Evolutionary conservation across 1,284 basidiomycete species (phyloP).

Genomic region (Taiwanofungus camphoratus): DNA sequence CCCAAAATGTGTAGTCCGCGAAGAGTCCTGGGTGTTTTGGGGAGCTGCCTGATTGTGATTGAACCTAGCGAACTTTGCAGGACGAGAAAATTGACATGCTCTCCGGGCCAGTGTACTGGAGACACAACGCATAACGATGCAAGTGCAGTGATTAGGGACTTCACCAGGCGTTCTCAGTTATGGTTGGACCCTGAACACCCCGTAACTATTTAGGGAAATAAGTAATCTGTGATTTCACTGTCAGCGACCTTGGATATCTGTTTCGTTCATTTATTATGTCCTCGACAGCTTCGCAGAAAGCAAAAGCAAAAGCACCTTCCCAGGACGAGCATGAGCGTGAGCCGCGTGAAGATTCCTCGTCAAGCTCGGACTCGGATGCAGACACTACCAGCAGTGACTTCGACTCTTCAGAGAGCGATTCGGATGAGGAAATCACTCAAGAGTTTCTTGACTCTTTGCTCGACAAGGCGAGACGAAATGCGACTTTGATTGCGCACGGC

Average conservation of each 20-base stretch:
- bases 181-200: conserved; percentile 18
- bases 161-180: conserved; percentile 2
- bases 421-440: conserved; percentile 42
- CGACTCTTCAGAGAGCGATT: conserved; percentile 24
- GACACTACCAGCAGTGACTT: conserved; percentile 28
- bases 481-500: conserved; percentile 21
- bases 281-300: conserved; percentile 31
- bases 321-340: conserved; percentile 3
- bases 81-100: conserved; percentile 3
- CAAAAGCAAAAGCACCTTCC: conserved; percentile 36
- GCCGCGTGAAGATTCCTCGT: neutral
- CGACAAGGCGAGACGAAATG: conserved; percentile 52
- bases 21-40: neutral
- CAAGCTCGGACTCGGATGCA: conserved; percentile 29
- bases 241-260: too few relatives aligned
- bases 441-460: conserved; percentile 64
- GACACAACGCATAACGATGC: conserved; percentile 6
- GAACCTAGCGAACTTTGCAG: neutral
- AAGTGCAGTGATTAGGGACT: conserved; percentile 4
- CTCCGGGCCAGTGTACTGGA: conserved; percentile 5
- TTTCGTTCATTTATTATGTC: conserved; percentile 16
- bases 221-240: too few relatives aligned
- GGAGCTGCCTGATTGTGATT: conserved; percentile 7
- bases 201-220: neutral
- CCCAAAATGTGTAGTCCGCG: conserved; percentile 74